These are phyloP conservation scores for Diaporthe sp. DNA, from an alignment of 2,329 filamentous ascomycete species.

Conservation along the genomic window DNA sequence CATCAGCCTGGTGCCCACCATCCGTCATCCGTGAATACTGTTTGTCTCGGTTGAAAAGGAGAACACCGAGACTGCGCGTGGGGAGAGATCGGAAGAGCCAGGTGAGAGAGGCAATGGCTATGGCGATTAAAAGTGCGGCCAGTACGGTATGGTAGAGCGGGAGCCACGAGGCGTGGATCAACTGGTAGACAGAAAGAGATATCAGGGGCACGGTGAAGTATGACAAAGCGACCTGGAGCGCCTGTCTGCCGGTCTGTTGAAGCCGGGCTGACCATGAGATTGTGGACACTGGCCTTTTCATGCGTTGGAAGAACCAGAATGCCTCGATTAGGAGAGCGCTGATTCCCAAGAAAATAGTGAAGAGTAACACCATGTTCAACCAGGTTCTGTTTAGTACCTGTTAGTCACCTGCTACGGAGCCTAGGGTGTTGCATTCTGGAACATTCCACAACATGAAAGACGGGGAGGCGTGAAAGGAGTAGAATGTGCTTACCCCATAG, in stretches of 20 bases:
- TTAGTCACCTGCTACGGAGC: no score
- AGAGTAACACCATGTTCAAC: slow-evolving; percentile 17
- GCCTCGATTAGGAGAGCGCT: slow-evolving; percentile 7
- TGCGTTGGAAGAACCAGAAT: slow-evolving; percentile 5
- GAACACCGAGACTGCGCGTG: slow-evolving; percentile 47
- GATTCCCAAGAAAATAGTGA: background rate
- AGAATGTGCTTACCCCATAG: slow-evolving; percentile 52
- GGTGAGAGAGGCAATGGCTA: slow-evolving; percentile 46
- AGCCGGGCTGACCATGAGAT: slow-evolving; percentile 2
- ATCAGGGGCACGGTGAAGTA: slow-evolving; percentile 82
- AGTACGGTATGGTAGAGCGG: background rate
- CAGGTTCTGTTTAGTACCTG: slow-evolving; percentile 51
- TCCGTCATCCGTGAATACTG: slow-evolving; percentile 4
- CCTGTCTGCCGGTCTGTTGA: slow-evolving; percentile 23
- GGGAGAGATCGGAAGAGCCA: slow-evolving; percentile 49
- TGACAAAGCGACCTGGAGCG: slow-evolving; percentile 76
- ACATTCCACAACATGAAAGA: no score
- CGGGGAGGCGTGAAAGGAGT: no score
- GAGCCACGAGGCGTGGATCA: background rate
- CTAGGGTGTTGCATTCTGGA: no score
- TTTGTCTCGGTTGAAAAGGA: slow-evolving; percentile 27
- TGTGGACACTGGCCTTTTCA: slow-evolving; percentile 51
- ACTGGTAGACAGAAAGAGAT: slow-evolving; percentile 52
- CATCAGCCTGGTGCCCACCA: background rate
- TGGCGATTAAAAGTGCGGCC: slow-evolving; percentile 41